Conservation (phyloP, 148 eudicot species). For the Nepenthes gracilis region DNA sequence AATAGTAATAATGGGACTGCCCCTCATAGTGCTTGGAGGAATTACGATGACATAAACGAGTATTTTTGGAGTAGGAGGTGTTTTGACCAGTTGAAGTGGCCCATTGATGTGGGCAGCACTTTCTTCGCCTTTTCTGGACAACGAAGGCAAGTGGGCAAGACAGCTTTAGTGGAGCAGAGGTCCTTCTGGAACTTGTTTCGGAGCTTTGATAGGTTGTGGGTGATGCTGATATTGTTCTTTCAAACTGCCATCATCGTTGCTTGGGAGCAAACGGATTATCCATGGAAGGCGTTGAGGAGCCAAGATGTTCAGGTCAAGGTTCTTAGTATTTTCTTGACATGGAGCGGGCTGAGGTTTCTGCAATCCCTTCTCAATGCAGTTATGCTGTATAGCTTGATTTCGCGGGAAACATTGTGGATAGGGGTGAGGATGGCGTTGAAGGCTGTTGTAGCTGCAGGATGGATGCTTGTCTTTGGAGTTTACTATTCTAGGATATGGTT, state of each 20-base stretch:
- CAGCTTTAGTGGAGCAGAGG: constrained; percentile 77
- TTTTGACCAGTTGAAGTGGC: constrained; percentile 67
- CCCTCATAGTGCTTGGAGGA: constrained; percentile 73
- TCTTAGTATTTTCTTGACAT: constrained; percentile 60
- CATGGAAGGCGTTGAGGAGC: constrained; percentile 47
- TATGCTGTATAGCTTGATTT: constrained; percentile 56
- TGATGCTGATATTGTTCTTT: constrained; percentile 60
- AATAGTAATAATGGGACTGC: constrained; percentile 69
- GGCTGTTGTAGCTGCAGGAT: constrained; percentile 35
- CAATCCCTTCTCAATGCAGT: constrained; percentile 53
- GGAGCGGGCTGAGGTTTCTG: constrained; percentile 62
- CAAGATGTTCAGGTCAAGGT: constrained; percentile 51
- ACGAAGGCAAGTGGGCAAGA: constrained; percentile 61
- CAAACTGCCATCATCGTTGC: constrained; percentile 69
- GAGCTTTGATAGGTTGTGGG: constrained; percentile 74
- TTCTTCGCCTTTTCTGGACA: constrained; percentile 40
- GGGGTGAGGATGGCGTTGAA: constrained; percentile 67
- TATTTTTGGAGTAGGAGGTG: constrained; percentile 88
- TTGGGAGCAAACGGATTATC: constrained; percentile 48
- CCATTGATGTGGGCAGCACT: constrained; percentile 51
- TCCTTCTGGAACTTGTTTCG: constrained; percentile 72
- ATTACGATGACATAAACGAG: constrained; percentile 80
- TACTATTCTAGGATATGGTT: constrained; percentile 47
- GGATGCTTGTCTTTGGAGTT: constrained; percentile 52
- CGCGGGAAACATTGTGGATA: constrained; percentile 54